Conservation (phyloP, 2,329 filamentous ascomycete species). For the Aureobasidium sp. region DNA sequence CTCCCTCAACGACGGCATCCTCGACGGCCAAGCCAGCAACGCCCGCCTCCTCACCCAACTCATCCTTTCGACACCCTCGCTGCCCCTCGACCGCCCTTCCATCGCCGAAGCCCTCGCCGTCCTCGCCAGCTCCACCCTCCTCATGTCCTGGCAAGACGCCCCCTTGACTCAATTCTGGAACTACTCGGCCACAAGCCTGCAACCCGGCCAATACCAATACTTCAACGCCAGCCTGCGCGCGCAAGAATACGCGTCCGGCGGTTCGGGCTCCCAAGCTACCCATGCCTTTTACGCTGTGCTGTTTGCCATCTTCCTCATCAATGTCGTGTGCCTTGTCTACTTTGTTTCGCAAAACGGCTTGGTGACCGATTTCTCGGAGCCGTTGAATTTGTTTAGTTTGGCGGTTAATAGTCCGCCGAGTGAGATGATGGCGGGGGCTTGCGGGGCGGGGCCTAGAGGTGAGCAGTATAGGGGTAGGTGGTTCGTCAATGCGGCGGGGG, state of each 20-base stretch:
- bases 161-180: conserved; percentile 48
- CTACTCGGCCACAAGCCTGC: conserved; percentile 25
- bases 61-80: conserved; percentile 29
- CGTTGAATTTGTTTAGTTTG: conserved; percentile 63
- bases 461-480: conserved; percentile 39
- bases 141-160: conserved; percentile 49
- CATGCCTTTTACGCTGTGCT: conserved; percentile 59
- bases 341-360: conserved; percentile 50
- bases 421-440: conserved; percentile 44
- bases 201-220: conserved; percentile 40
- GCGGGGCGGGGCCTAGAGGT: conserved; percentile 46
- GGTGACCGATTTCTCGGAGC: conserved; percentile 71
- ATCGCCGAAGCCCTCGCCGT: conserved; percentile 67
- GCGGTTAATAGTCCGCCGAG: conserved; percentile 57
- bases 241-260: conserved; percentile 63
- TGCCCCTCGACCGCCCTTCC: conserved; percentile 51
- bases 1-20: conserved; percentile 35
- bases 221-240: conserved; percentile 58
- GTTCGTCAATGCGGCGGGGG: conserved; percentile 25
- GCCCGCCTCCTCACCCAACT: conserved; percentile 37
- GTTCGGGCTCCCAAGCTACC: conserved; percentile 40
- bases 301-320: conserved; percentile 56
- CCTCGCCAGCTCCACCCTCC: conserved; percentile 56
- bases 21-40: conserved; percentile 36
- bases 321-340: conserved; percentile 56